Evolutionary conservation across 2,329 filamentous ascomycete genomes (phyloP), one percentile per base, ranked within the genome.

Genomic region (Chlorencoelia australis): DNA sequence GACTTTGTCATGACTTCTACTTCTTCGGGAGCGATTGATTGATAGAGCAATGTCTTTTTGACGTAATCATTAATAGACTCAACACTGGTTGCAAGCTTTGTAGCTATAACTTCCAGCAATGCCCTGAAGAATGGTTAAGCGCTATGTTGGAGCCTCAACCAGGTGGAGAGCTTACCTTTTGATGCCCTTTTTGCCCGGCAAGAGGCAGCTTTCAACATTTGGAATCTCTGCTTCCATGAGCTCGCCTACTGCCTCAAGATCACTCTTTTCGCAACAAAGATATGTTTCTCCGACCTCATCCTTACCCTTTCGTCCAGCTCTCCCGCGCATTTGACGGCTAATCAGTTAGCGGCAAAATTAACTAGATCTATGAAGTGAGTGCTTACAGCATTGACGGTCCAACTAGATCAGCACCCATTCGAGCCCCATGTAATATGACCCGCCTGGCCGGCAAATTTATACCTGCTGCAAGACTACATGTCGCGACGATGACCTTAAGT

Each of bases 401-500:
- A n/a, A 87, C 73, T 31, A 86, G 63, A 30, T 86, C 80, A 35
- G 78, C 69, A 0, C 82, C 82, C 79, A 87, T 86, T 26, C 78
- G 70, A 19, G 79, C 81, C 43, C 75, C 79, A 52, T 85, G 81
- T 17, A 84, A 66, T 40, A 88, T 84, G 1, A 88, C 82, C 46
- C 82, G 66, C 35, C 82, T 67, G 6, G 82, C 82, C 10, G 71
- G 71, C 51, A 88, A 61, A 56, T 88, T 87, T 40, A 88, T 84
- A n/a, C 82, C 82, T 10, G 82, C 82, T n/a, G 82, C 82, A 39
- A 88, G 67, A 53, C 80, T 85, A 50, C 81, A 86, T 2, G 82
- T 88, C 24, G 82, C 82, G 11, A 85, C 75, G 35, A 84, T 77
- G 1, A 85, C 73, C 46, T 79, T 79, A 13, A 87, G 54, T 4